Evolutionary conservation across 257 asterid species (phyloP).

Genomic region (Salvia miltiorrhiza): DNA sequence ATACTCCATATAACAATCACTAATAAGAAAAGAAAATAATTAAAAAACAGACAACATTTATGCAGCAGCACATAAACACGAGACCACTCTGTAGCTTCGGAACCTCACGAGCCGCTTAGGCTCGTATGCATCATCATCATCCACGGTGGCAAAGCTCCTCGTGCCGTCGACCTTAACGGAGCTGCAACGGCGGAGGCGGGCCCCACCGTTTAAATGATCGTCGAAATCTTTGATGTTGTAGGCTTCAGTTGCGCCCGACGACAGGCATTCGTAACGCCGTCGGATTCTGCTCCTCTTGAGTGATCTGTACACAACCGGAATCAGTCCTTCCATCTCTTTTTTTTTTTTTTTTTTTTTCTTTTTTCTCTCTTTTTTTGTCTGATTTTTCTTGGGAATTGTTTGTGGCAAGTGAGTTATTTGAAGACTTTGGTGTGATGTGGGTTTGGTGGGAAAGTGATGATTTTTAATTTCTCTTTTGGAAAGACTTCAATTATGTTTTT

Average conservation of each 20-base stretch:
- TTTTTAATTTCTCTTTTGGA: background rate
- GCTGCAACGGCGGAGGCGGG: constrained; percentile 36
- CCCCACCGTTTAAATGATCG: background rate
- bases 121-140: constrained; percentile 7
- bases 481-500: no score
- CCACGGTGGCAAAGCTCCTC: constrained; percentile 18
- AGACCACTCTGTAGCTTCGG: constrained; percentile 43
- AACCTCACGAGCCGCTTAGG: constrained; percentile 42
- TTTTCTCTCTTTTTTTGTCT: background rate
- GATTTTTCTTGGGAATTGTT: background rate
- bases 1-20: background rate
- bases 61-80: constrained; percentile 45
- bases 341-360: background rate
- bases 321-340: constrained; percentile 62
- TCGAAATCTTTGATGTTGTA: constrained; percentile 32
- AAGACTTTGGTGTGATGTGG: constrained; percentile 26
- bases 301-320: constrained; percentile 63
- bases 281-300: constrained; percentile 52
- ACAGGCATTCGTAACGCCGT: constrained; percentile 51
- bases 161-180: constrained; percentile 31
- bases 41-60: background rate
- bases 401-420: constrained; percentile 14
- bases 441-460: constrained; percentile 30
- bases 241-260: constrained; percentile 34
- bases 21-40: background rate